Evolutionary conservation across 805 yeast species (phyloP).

Genomic region (Suhomyces sp.): DNA sequence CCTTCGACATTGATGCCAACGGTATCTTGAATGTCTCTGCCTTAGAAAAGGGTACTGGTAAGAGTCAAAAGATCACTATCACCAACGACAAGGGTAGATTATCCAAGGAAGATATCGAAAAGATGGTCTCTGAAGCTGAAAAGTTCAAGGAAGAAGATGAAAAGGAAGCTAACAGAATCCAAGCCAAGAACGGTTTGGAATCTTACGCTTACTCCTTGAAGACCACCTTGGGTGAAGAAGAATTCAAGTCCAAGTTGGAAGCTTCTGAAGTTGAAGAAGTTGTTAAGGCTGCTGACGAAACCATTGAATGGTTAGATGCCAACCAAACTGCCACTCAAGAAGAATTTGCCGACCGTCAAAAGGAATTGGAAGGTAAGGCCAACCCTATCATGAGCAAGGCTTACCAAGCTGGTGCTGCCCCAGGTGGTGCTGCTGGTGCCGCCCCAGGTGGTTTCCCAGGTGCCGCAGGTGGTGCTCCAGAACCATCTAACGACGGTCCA

Average conservation of each 20-base stretch:
- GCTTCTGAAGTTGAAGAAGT: slow-evolving; percentile 66
- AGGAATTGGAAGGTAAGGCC: slow-evolving; percentile 92
- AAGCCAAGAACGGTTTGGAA: slow-evolving; percentile 92
- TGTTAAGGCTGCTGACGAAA: slow-evolving; percentile 77
- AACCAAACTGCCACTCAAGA: slow-evolving; percentile 91
- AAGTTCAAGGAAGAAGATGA: slow-evolving; percentile 96
- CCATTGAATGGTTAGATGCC: slow-evolving; percentile 88
- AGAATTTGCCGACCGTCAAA: slow-evolving; percentile 89
- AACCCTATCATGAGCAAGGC: slow-evolving; percentile 97
- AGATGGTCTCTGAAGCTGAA: slow-evolving; percentile 97
- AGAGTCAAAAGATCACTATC: slow-evolving; percentile 93
- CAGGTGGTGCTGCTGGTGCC: slow-evolving; percentile 57
- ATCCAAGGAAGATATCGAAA: slow-evolving; percentile 95
- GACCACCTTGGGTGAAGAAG: slow-evolving; percentile 59
- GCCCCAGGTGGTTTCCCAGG: slow-evolving; percentile 16
- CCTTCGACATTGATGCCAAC: slow-evolving; percentile 95
- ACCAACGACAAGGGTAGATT: slow-evolving; percentile 99
- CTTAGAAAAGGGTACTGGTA: slow-evolving; percentile 97
- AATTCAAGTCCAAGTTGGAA: slow-evolving; percentile 43
- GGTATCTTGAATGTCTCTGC: slow-evolving; percentile 97
- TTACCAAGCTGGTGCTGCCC: slow-evolving; percentile 90
- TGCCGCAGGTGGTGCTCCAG: slow-evolving; percentile 27
- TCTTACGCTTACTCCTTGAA: slow-evolving; percentile 92
- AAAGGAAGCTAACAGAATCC: slow-evolving; percentile 88
- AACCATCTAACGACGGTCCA: slow-evolving; percentile 43